Base-by-base conservation (phyloP, 179 eudicot species). In the Patellifolia procumbens region DNA sequence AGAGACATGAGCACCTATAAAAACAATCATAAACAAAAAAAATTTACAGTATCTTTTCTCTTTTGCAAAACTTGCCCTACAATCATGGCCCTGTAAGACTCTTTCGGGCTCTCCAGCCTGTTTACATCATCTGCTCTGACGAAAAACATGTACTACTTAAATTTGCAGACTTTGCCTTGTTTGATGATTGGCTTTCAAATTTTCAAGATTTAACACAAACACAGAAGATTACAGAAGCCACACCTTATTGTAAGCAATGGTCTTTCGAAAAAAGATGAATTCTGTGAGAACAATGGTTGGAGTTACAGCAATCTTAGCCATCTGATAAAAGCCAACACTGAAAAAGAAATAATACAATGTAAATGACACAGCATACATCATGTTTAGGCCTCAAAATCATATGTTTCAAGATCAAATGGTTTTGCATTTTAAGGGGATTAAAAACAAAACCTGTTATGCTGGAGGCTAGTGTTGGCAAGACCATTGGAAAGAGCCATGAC, bases 281-380 rank as follows among this genome's bases (percentile, higher is more conserved):
- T 94, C 98, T 24, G 90, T 83, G 7, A 92, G 80, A 68, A 92
- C 98, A 76, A 94, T 94, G 76, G 97, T 92, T 68, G 98, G 98
- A 71, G 98, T 94, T 72, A 94, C 98, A 7, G 98, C 94, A 76
- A 94, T 94, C 80, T 94, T 94, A n/a, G 97, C 96, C 98, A 94
- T 94, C 84, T 94, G 98, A 78, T 94, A 94, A 87, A 94, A 94
- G n/a, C 98, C 98, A 34, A 94, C 96, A 85, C 98, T 94, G 88
- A 46, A 60, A n/a, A 67, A 28, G 0, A 65, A 29, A 74, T 46
- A 15, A 28, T 1, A 46, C 58, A n/a, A 52, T 3, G n/a, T 15
- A 31, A 49, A 20, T 5, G 42, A 31, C 32, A 9, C 19, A 17
- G 39, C 43, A 49, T 17, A 48, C 13, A 53, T 43, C 5, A 19